Evolutionary conservation across 371 early-diverging fungal genomes (phyloP), one percentile per base, ranked within the genome.

Genomic region (Apophysomyces trapeziformis): DNA sequence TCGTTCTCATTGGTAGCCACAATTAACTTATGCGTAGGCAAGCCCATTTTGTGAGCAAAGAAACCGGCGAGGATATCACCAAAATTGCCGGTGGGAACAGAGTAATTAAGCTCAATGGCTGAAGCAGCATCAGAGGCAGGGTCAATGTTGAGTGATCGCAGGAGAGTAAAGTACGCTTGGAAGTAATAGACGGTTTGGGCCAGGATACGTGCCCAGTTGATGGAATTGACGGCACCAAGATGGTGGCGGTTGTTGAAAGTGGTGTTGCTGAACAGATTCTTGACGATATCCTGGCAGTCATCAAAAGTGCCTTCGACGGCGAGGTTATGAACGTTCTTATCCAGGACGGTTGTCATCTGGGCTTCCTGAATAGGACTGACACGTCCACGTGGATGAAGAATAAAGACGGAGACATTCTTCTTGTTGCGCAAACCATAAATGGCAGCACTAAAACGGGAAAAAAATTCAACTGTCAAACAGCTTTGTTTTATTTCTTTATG

Each of bases 71-170:
- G 85, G 54, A 97, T 86, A 68, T 99, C 98, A 70, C 99, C 99
- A 90, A 99, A 99, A 87, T 98, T 99, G 50, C 99, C 99, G n/a
- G 98, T 95, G 32, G 99, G 98, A 35, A 98, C 98, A 38, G 90
- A 88, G 79, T 89, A 98, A 64, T 89, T 87, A 58, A 96, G 76
- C 47, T 85, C 74, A 36, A 89, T 66, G 16, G 79, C 75, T 13
- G 84, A 73, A 1, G 80, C 82, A 59, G 70, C 75, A 12, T 70
- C 61, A 6, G 87, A 83, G 16, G 79, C 84, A 38, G 86, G 80
- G 38, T 73, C 73, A 56, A 87, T 74, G 69, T 86, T 83, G 66
- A 87, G 84, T 11, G 80, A 74, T 26, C 88, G 86, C 35, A 86
- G 76, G 37, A 92, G 76, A 4, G 77, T 58, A 70, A 97, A 94